Percentiles rank a stretch among this genome's conserved stretches.
Conservation (phyloP, 2,329 filamentous ascomycete genomes). For the Fusarium nisikadoi region DNA sequence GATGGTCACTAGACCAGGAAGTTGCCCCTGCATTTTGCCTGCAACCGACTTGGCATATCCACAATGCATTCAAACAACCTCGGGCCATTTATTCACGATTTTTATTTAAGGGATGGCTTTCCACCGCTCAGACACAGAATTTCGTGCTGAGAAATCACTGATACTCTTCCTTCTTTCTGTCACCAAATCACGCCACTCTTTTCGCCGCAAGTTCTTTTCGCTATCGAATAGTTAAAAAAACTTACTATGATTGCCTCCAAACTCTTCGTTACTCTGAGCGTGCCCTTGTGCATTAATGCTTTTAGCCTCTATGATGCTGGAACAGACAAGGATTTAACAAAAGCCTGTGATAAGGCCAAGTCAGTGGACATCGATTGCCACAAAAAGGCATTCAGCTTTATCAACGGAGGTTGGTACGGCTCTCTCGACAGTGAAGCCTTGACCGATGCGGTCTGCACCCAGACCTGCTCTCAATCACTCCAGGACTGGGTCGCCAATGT, state of each 20-base stretch:
- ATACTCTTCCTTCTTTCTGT: not conserved
- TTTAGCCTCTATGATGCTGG: not conserved
- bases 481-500: not conserved
- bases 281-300: not conserved
- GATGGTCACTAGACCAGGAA: not conserved
- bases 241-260: not conserved
- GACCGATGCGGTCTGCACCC: not conserved
- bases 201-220: not conserved
- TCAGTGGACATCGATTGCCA: not conserved
- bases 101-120: not conserved
- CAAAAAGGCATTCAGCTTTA: not conserved
- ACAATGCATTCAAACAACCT: not conserved
- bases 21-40: not conserved
- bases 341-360: not conserved
- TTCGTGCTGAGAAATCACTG: not conserved
- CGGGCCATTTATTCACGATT: not conserved
- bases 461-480: not conserved
- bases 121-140: not conserved
- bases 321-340: not conserved
- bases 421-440: not conserved
- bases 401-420: not conserved
- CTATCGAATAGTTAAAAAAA: accelerated
- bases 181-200: not conserved
- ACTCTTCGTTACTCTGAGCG: not conserved
- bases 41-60: not conserved